Evolutionary conservation across 495 filamentous ascomycete genomes (phyloP).

Genomic region (Cladorrhinum samala): DNA sequence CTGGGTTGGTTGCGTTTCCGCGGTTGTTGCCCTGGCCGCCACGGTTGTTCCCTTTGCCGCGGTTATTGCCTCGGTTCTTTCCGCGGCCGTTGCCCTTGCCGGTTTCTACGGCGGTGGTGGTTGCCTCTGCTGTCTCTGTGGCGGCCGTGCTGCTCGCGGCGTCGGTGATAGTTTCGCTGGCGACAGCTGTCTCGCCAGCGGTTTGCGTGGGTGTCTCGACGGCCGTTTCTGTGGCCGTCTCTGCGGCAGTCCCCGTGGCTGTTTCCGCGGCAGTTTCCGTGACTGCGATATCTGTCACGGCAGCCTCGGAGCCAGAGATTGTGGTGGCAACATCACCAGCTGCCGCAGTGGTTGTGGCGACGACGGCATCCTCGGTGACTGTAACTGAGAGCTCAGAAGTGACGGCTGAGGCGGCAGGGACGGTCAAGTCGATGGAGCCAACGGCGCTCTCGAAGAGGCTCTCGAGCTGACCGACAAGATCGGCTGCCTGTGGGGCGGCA

Average conservation of each 20-base stretch:
- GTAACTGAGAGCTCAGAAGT: background rate
- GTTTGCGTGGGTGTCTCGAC: background rate
- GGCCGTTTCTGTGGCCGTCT: background rate
- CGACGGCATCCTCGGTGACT: background rate
- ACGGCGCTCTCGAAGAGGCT: background rate
- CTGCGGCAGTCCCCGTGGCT: background rate
- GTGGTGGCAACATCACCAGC: background rate
- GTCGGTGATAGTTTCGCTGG: background rate
- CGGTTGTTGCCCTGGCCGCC: too few relatives aligned
- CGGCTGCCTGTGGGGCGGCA: background rate
- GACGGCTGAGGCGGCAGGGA: background rate
- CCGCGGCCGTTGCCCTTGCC: background rate
- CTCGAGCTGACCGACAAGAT: slow-evolving; percentile 1
- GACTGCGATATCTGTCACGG: background rate
- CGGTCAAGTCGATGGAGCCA: background rate
- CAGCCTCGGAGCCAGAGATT: background rate
- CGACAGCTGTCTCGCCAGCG: background rate
- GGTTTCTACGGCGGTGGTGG: background rate
- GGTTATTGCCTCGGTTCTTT: background rate
- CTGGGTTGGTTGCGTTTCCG: background rate
- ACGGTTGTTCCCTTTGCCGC: too few relatives aligned
- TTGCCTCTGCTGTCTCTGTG: background rate
- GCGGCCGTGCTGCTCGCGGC: background rate
- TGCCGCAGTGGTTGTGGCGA: background rate
- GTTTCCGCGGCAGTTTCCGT: background rate